These are phyloP conservation scores for Aspergillus sp. DNA, from an alignment of 2,329 filamentous ascomycete species.

Conservation along the genomic window DNA sequence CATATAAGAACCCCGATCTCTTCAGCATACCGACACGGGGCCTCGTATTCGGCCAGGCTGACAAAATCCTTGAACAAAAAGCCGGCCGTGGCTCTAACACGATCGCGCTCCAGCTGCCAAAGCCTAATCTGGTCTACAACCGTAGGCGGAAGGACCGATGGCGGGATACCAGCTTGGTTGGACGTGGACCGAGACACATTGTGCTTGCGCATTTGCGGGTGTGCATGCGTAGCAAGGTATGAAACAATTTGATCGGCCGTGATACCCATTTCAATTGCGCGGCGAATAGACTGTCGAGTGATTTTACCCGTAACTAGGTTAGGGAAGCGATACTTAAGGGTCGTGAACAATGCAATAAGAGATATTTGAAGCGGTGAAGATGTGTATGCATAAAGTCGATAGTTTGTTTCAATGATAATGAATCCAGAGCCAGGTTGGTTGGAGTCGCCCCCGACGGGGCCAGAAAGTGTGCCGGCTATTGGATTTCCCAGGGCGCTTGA, in stretches of 20 bases:
- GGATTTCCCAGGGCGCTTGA: conserved; percentile 70
- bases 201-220: conserved; percentile 84
- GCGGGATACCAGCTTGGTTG: conserved; percentile 39
- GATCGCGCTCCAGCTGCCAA: conserved; percentile 96
- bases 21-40: conserved; percentile 65
- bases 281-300: conserved; percentile 82
- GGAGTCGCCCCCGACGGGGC: conserved; percentile 32
- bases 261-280: conserved; percentile 86
- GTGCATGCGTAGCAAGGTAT: conserved; percentile 88
- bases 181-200: conserved; percentile 37
- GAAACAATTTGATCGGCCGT: conserved; percentile 93
- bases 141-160: conserved; percentile 82
- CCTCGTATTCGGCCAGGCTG: conserved; percentile 62
- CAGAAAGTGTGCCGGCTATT: conserved; percentile 63
- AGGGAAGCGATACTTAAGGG: conserved; percentile 84
- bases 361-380: conserved; percentile 91
- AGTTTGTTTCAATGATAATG: conserved; percentile 97
- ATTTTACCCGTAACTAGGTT: conserved; percentile 93
- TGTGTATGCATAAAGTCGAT: conserved; percentile 95
- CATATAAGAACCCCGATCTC: conserved; percentile 88
- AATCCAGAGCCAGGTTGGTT: conserved; percentile 58
- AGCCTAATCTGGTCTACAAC: conserved; percentile 96
- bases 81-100: conserved; percentile 79
- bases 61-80: conserved; percentile 91
- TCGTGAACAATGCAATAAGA: conserved; percentile 85